Conservation (phyloP, 1,139 yeast species). For the Arxiozyma slooffiae region DNA sequence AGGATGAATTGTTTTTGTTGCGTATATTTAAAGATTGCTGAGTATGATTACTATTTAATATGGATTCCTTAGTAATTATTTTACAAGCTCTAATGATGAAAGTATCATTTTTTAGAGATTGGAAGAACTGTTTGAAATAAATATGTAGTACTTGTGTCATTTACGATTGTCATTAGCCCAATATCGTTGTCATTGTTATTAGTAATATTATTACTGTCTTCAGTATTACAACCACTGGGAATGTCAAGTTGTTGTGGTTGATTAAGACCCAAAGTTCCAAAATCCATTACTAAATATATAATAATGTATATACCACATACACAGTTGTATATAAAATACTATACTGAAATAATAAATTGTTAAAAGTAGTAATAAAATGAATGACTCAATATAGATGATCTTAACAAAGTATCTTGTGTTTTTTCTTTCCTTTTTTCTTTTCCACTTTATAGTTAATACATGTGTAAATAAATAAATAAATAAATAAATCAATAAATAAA, state of each 20-base stretch:
- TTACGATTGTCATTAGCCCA: not conserved
- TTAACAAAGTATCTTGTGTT: no score
- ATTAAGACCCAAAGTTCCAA: conserved; percentile 1
- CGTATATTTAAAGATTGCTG: conserved; percentile 14
- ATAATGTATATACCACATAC: no score
- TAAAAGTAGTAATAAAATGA: no score
- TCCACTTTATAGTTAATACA: no score
- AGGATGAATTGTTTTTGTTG: no score
- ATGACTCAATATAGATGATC: no score
- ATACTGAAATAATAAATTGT: no score
- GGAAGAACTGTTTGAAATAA: not conserved
- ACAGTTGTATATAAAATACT: no score
- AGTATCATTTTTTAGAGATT: conserved; percentile 23
- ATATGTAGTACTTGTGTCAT: not conserved
- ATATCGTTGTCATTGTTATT: not conserved
- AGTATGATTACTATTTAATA: conserved; percentile 18
- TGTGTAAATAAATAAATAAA: no score
- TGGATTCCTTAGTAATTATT: conserved; percentile 21
- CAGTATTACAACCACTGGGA: not conserved
- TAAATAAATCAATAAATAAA: no score
- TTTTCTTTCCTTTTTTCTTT: no score
- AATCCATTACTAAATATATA: conserved; percentile 2
- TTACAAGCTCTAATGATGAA: conserved; percentile 27
- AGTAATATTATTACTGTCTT: no score
- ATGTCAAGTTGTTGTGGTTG: not conserved